Evolutionary conservation across 768 basidiomycete species (phyloP).

Genomic region (Kondoa malvinella): DNA sequence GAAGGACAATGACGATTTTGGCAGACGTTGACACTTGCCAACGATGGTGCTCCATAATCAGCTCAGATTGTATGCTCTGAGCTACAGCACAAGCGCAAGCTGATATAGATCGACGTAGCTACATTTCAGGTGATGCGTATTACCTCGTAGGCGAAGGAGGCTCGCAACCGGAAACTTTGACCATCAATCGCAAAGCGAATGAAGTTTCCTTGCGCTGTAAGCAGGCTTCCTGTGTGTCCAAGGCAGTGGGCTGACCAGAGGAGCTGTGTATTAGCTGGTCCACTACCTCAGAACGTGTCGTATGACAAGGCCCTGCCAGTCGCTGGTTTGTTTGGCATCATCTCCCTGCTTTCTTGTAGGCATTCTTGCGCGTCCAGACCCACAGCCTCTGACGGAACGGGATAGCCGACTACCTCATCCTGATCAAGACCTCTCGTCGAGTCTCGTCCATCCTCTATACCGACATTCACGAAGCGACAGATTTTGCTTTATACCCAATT

Average conservation of each 20-base stretch:
- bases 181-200: constrained; percentile 32
- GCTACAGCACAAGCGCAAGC: background rate
- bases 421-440: constrained; percentile 66
- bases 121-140: constrained; percentile 19
- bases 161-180: constrained; percentile 28
- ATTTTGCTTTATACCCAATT: constrained; percentile 79
- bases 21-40: too few species aligned
- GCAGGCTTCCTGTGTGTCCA: constrained; percentile 16
- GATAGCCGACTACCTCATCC: constrained; percentile 78
- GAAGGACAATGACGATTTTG: too few species aligned
- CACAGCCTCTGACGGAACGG: background rate
- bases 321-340: constrained; percentile 38
- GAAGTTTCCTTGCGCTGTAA: constrained; percentile 33
- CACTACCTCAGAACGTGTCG: constrained; percentile 23
- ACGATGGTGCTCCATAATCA: background rate
- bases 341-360: constrained; percentile 35
- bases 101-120: constrained; percentile 7
- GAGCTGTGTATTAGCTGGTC: constrained; percentile 1
- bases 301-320: constrained; percentile 34
- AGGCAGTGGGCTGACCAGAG: constrained; percentile 19
- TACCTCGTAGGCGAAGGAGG: constrained; percentile 21
- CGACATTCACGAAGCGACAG: constrained; percentile 71
- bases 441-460: constrained; percentile 64
- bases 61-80: background rate
- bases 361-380: constrained; percentile 15